phyloP scores from a whole-genome alignment of 2,329 filamentous ascomycete genomes.

The Pseudogymnoascus sp. region DNA sequence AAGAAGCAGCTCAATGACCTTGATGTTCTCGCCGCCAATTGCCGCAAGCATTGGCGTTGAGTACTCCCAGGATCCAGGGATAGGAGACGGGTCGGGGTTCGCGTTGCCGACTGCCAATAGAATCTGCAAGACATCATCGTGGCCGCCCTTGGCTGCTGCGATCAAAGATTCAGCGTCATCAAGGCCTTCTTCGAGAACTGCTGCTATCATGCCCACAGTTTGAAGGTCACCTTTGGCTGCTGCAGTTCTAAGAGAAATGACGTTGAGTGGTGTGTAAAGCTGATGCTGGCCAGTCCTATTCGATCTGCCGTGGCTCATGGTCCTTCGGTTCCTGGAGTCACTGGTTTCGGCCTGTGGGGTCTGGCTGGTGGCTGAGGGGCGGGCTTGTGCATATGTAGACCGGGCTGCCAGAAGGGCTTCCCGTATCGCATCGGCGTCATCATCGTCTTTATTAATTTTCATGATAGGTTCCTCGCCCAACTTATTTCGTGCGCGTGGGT shows the following conservation, averaged over 20 bases:
- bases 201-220: slow-evolving; percentile 51
- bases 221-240: slow-evolving; percentile 54
- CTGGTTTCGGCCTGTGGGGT: slow-evolving; percentile 16
- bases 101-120: slow-evolving; percentile 43
- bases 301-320: slow-evolving; percentile 37
- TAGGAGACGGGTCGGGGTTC: slow-evolving; percentile 60
- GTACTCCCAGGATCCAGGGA: slow-evolving; percentile 54
- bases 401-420: slow-evolving; percentile 57
- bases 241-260: slow-evolving; percentile 49
- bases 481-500: slow-evolving; percentile 85
- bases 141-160: slow-evolving; percentile 83
- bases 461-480: slow-evolving; percentile 88
- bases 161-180: slow-evolving; percentile 82
- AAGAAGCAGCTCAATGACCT: slow-evolving; percentile 73
- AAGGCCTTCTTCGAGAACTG: slow-evolving; percentile 45
- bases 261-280: slow-evolving; percentile 54
- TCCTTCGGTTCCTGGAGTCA: slow-evolving; percentile 43
- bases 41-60: slow-evolving; percentile 91
- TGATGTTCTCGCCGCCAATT: slow-evolving; percentile 80
- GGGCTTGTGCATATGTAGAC: slow-evolving; percentile 38
- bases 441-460: slow-evolving; percentile 63
- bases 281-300: slow-evolving; percentile 58
- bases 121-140: slow-evolving; percentile 46
- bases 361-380: slow-evolving; percentile 23
- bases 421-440: slow-evolving; percentile 74